Conservation (phyloP, 345 rosid species). For the Eucalyptus curtisii region DNA sequence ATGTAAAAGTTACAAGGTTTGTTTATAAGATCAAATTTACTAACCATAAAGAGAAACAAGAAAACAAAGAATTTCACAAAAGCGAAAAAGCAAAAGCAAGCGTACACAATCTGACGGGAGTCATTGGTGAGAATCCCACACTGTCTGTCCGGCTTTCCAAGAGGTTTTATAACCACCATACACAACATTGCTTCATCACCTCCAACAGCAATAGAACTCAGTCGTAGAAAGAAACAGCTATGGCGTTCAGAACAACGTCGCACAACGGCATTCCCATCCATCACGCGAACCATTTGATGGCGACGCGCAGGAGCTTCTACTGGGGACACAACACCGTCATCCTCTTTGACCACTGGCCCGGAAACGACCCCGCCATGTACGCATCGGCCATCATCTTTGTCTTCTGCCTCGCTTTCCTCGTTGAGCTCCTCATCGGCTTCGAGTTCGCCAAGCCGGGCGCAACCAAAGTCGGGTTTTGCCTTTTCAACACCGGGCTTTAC, state of each 20-base stretch:
- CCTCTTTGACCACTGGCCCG: constrained; percentile 81
- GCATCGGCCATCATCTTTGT: constrained; percentile 51
- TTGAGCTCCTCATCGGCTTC: constrained; percentile 40
- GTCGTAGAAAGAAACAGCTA: background rate
- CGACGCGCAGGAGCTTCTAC: constrained; percentile 33
- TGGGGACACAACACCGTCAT: constrained; percentile 59
- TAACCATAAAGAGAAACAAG: background rate
- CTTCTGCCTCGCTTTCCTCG: constrained; percentile 39
- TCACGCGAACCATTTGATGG: background rate
- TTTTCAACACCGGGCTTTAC: constrained; percentile 41
- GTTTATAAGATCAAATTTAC: background rate
- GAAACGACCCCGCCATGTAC: constrained; percentile 46
- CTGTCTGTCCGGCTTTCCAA: background rate
- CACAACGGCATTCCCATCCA: background rate
- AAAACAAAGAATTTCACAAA: background rate
- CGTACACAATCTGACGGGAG: background rate
- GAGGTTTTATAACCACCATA: background rate
- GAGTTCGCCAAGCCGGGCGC: constrained; percentile 35
- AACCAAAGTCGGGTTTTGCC: constrained; percentile 31
- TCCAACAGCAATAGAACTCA: background rate
- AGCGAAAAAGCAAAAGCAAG: background rate
- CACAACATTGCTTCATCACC: background rate
- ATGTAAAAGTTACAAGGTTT: background rate
- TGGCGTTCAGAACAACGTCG: background rate
- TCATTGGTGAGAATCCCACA: background rate